Evolutionary conservation across 169 alveolate genomes (phyloP).

Genomic region (Eimeria maxima): DNA sequence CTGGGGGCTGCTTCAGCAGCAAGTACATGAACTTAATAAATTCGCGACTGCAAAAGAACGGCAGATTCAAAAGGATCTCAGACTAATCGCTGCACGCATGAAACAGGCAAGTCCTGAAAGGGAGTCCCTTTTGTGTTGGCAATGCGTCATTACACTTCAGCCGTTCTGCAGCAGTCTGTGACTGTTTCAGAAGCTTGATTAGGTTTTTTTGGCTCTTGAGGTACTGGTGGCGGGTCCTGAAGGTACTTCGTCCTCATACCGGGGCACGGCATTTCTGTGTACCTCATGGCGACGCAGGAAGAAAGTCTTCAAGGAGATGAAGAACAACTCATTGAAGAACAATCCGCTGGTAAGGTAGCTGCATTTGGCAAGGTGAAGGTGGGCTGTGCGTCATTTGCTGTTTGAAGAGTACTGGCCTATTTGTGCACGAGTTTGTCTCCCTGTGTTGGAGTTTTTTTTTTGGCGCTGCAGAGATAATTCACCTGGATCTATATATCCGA

Average conservation of each 20-base stretch:
- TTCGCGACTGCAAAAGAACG: slow-evolving; percentile 71
- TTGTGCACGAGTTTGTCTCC: not conserved
- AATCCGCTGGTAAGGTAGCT: slow-evolving; percentile 53
- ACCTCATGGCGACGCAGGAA: slow-evolving; percentile 18
- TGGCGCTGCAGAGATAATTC: slow-evolving; percentile 59
- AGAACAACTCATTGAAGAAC: slow-evolving; percentile 67
- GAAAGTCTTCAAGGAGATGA: slow-evolving; percentile 62
- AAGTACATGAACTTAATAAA: slow-evolving; percentile 74
- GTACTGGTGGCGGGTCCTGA: not conserved
- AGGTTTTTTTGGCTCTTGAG: not conserved
- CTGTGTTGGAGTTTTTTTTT: not conserved
- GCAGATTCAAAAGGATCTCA: slow-evolving; percentile 40
- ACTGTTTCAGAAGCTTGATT: not conserved
- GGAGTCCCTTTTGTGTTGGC: not conserved
- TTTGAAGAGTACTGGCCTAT: no score
- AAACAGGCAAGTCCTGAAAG: slow-evolving; percentile 38
- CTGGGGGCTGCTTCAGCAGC: slow-evolving; percentile 81
- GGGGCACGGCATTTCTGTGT: not conserved
- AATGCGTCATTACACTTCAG: not conserved
- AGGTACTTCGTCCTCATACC: not conserved
- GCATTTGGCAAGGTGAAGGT: no score
- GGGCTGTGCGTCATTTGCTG: not conserved
- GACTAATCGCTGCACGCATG: slow-evolving; percentile 71
- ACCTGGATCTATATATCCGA: slow-evolving; percentile 73
- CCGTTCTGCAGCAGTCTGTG: not conserved